phyloP scores from a whole-genome alignment of 2,329 filamentous ascomycete species.

The Anisogramma anomala region DNA sequence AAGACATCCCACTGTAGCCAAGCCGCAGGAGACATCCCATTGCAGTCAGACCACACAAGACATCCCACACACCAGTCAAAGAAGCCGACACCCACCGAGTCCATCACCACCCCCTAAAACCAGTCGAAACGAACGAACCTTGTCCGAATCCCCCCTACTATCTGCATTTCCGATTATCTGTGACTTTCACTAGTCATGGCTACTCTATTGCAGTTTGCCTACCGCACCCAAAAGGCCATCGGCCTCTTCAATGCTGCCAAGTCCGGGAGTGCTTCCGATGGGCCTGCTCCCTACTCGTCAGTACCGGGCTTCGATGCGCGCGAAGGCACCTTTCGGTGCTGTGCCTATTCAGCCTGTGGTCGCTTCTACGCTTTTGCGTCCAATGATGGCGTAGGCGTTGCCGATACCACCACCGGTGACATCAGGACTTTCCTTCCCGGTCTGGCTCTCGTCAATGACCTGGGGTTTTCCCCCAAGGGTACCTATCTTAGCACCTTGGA shows the following conservation, averaged over 20 bases:
- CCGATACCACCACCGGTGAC: conserved; percentile 68
- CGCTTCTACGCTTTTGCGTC: conserved; percentile 94
- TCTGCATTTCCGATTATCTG: conserved; percentile 35
- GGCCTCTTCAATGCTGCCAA: conserved; percentile 76
- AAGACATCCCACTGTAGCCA: not conserved
- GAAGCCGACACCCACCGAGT: not conserved
- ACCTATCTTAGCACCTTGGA: conserved; percentile 97
- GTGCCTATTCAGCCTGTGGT: conserved; percentile 88
- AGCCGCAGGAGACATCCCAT: too few relatives aligned
- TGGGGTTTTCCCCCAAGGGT: conserved; percentile 85
- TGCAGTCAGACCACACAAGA: not conserved
- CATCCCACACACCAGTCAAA: not conserved
- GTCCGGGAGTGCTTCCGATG: conserved; percentile 1
- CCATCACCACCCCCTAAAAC: conserved; percentile 4
- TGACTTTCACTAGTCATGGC: conserved; percentile 94
- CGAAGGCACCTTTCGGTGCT: conserved; percentile 89
- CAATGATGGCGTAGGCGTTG: conserved; percentile 71
- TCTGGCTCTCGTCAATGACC: conserved; percentile 78
- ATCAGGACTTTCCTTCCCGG: conserved; percentile 58
- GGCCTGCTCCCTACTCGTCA: conserved; percentile 63
- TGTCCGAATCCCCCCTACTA: conserved; percentile 4
- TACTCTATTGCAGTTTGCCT: conserved; percentile 86
- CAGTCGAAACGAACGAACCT: conserved; percentile 10
- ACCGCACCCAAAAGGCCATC: conserved; percentile 93
- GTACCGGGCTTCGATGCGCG: conserved; percentile 76